phyloP scores from a whole-genome alignment of 2,329 filamentous ascomycete genomes.

The Coleophoma crateriformis region DNA sequence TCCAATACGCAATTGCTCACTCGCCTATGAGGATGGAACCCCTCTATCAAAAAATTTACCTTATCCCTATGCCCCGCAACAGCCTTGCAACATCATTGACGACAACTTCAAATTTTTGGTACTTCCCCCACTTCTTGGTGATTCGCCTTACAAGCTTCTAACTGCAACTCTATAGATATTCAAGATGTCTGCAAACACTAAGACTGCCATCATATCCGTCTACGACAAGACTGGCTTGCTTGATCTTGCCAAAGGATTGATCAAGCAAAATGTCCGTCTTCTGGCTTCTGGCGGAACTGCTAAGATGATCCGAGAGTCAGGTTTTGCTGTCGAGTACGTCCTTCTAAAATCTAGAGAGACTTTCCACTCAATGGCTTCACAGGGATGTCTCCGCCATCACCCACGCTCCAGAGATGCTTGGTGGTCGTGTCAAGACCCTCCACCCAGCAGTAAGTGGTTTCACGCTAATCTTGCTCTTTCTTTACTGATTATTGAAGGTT shows the following conservation, averaged over 20 bases:
- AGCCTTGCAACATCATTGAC: too few relatives aligned
- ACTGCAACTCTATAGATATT: too few relatives aligned
- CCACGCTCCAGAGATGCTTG: constrained; percentile 93
- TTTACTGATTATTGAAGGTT: constrained; percentile 11
- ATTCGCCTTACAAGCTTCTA: too few relatives aligned
- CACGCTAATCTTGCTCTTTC: background rate
- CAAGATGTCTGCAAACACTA: background rate
- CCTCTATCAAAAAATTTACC: too few relatives aligned
- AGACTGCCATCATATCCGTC: constrained; percentile 83
- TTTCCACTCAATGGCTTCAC: constrained; percentile 1
- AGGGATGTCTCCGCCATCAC: constrained; percentile 98
- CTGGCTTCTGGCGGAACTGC: constrained; percentile 93
- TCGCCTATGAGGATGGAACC: too few relatives aligned
- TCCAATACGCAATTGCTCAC: too few relatives aligned
- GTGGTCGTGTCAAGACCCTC: constrained; percentile 88
- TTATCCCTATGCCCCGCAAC: too few relatives aligned
- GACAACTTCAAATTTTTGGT: too few relatives aligned
- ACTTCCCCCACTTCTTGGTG: too few relatives aligned
- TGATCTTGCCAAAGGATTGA: constrained; percentile 85
- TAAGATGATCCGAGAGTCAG: constrained; percentile 93
- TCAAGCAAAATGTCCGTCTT: constrained; percentile 84
- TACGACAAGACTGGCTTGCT: constrained; percentile 97
- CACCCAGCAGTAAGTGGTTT: constrained; percentile 75
- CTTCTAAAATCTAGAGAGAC: background rate
- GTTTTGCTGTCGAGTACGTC: constrained; percentile 88